These are phyloP conservation scores for Cladosporium velox DNA, from an alignment of 2,329 filamentous ascomycete species.

Conservation along the genomic window DNA sequence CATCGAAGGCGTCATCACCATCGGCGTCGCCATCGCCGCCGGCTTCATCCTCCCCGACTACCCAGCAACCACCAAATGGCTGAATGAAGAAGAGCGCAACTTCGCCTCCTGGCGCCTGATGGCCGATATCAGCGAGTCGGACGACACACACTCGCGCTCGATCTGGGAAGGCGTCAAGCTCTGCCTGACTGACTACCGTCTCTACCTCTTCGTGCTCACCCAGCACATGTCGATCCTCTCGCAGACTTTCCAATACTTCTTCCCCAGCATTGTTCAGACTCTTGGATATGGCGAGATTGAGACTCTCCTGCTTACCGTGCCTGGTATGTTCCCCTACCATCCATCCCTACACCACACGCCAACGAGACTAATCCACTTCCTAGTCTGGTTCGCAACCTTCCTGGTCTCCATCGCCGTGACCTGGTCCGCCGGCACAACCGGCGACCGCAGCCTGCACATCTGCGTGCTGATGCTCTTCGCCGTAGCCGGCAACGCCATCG, in stretches of 20 bases:
- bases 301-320: slow-evolving; percentile 58
- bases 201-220: slow-evolving; percentile 58
- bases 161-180: slow-evolving; percentile 53
- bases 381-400: slow-evolving; percentile 60
- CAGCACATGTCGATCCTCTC: slow-evolving; percentile 55
- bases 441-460: slow-evolving; percentile 60
- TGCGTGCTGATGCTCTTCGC: slow-evolving; percentile 56
- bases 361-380: background rate
- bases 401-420: slow-evolving; percentile 57
- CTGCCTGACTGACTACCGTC: slow-evolving; percentile 51
- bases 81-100: slow-evolving; percentile 54
- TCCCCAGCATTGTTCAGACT: slow-evolving; percentile 64
- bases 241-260: slow-evolving; percentile 66
- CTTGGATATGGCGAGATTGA: slow-evolving; percentile 58
- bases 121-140: slow-evolving; percentile 50
- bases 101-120: slow-evolving; percentile 57
- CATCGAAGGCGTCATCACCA: slow-evolving; percentile 38
- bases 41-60: slow-evolving; percentile 52
- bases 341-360: too few species aligned
- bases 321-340: slow-evolving; percentile 3
- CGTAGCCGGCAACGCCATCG: slow-evolving; percentile 58
- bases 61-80: slow-evolving; percentile 56
- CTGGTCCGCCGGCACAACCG: slow-evolving; percentile 55
- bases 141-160: slow-evolving; percentile 43
- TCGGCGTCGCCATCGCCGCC: slow-evolving; percentile 30